Percentiles rank a stretch among this genome's conserved stretches.
Conservation (phyloP, 106 monocot genomes). For the Hemerocallis citrina region DNA sequence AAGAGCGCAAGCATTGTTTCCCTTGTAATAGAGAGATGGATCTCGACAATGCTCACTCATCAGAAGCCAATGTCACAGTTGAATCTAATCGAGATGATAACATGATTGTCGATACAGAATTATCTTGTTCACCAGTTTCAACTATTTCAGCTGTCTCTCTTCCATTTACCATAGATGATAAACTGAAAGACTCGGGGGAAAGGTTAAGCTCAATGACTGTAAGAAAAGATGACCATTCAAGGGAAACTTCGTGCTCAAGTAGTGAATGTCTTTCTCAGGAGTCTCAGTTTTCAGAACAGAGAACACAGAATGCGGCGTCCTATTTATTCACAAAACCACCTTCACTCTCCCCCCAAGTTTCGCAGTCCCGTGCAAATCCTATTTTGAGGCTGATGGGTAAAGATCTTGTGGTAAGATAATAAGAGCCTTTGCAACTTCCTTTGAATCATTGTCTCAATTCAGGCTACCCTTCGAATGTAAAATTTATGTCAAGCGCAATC, state of each 20-base stretch:
- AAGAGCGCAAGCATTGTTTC: conserved; percentile 38
- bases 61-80: conserved; percentile 20
- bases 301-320: neutral
- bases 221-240: neutral
- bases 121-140: conserved; percentile 36
- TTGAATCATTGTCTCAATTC: neutral
- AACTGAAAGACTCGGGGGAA: conserved; percentile 2
- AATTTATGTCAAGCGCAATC: neutral
- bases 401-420: conserved; percentile 13
- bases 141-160: conserved; percentile 33
- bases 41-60: conserved; percentile 39
- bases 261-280: conserved; percentile 12
- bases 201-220: neutral
- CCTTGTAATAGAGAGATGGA: conserved; percentile 22
- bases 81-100: conserved; percentile 8
- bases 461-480: neutral
- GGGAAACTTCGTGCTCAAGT: conserved; percentile 29
- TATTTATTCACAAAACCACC: conserved; percentile 6
- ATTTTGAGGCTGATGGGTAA: conserved; percentile 24
- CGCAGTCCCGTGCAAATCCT: conserved; percentile 7
- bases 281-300: neutral
- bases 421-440: conserved; percentile 10
- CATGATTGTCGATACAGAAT: conserved; percentile 19
- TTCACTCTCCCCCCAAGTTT: neutral
- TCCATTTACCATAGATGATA: conserved; percentile 13